Percentiles rank a stretch among this genome's conserved stretches.
phyloP scores from a whole-genome alignment of 768 basidiomycete genomes.

The Termitomyces sp. region DNA sequence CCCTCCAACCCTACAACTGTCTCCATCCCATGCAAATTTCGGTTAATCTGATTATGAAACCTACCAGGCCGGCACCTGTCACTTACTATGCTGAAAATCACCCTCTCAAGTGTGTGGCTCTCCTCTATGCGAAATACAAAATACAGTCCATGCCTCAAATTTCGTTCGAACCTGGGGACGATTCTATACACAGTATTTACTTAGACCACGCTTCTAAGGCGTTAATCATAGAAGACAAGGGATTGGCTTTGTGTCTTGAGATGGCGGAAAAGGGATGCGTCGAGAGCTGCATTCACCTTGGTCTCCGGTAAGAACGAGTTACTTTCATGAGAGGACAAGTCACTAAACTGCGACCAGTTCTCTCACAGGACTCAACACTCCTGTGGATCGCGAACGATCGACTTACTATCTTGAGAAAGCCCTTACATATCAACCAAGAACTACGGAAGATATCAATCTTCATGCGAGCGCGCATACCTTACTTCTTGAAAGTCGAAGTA shows the following conservation, averaged over 20 bases:
- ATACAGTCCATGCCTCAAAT: background rate
- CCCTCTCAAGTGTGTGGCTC: background rate
- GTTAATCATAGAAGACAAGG: background rate
- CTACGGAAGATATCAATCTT: background rate
- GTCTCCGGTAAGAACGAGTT: background rate
- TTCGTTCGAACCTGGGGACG: background rate
- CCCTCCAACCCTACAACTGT: background rate
- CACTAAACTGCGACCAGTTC: background rate
- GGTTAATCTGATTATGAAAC: background rate
- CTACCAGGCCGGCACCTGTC: background rate
- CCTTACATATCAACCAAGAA: background rate
- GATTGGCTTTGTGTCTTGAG: background rate
- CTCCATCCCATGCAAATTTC: background rate
- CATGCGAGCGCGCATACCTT: constrained; percentile 1
- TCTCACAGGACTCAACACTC: background rate
- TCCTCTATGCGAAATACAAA: background rate
- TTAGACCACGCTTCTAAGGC: background rate
- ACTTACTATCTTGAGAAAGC: background rate
- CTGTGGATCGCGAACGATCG: background rate
- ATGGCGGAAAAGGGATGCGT: background rate
- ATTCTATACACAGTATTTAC: background rate
- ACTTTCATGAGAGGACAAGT: background rate
- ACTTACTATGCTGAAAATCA: background rate
- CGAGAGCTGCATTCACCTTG: background rate
- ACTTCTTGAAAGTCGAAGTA: constrained; percentile 1